Evolutionary conservation across 495 filamentous ascomycete species (phyloP).

Genomic region (Viridothelium virens): DNA sequence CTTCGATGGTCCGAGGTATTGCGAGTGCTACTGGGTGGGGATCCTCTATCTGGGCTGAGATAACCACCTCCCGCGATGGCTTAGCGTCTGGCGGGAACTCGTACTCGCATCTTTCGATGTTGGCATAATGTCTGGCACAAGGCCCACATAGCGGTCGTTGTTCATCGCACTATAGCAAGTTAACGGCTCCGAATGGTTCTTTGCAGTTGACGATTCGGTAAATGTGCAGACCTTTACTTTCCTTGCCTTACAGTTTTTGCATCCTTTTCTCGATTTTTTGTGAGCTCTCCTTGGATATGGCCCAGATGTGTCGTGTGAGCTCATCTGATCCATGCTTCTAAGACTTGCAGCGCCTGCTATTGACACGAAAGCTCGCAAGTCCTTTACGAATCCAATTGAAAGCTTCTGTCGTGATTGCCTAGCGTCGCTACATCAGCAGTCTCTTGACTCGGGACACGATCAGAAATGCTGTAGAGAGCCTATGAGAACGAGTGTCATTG

Average conservation of each 20-base stretch:
- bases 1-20: constrained; percentile 11
- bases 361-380: not conserved
- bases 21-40: no score
- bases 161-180: not conserved
- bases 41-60: not conserved
- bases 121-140: constrained; percentile 1
- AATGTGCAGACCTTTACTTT: constrained; percentile 1
- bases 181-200: not conserved
- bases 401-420: no score
- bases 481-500: no score
- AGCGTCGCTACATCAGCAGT: no score
- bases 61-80: not conserved
- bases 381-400: not conserved
- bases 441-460: no score
- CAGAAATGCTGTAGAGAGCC: no score
- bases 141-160: not conserved
- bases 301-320: not conserved
- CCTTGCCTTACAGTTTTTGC: constrained; percentile 5
- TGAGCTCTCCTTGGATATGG: constrained; percentile 4
- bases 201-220: not conserved
- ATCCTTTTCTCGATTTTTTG: constrained; percentile 5
- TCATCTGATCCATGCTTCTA: not conserved
- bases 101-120: constrained; percentile 6
- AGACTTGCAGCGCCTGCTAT: not conserved
- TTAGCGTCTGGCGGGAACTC: not conserved